phyloP scores from a whole-genome alignment of 2,329 filamentous ascomycete species.

The Blastomyces emzantsi region DNA sequence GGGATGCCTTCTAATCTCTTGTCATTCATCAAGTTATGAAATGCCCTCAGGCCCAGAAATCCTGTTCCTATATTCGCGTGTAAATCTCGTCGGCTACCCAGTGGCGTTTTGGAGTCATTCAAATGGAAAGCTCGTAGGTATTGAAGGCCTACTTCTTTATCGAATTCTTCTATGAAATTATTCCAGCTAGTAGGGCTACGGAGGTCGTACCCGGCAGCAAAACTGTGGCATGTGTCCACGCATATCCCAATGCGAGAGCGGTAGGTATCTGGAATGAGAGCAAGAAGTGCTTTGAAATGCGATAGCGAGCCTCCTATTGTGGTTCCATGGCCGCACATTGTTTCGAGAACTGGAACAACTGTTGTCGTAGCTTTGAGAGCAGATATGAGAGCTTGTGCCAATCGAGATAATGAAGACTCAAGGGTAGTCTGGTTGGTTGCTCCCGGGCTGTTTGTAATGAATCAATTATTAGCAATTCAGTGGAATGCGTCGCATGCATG shows the following conservation, averaged over 20 bases:
- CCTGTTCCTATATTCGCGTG: slow-evolving; percentile 96
- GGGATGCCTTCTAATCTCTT: slow-evolving; percentile 65
- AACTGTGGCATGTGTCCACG: slow-evolving; percentile 93
- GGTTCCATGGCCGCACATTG: slow-evolving; percentile 87
- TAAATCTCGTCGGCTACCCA: slow-evolving; percentile 71
- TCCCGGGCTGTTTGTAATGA: slow-evolving; percentile 51
- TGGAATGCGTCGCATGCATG: neutral
- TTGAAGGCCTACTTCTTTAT: slow-evolving; percentile 62
- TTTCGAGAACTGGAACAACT: slow-evolving; percentile 82
- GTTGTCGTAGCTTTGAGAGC: slow-evolving; percentile 66
- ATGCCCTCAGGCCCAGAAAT: slow-evolving; percentile 80
- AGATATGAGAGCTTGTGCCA: slow-evolving; percentile 72
- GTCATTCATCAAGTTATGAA: slow-evolving; percentile 86
- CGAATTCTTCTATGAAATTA: slow-evolving; percentile 65
- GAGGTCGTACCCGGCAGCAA: slow-evolving; percentile 88
- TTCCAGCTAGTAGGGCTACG: slow-evolving; percentile 64
- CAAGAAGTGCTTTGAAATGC: slow-evolving; percentile 78
- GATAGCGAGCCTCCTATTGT: slow-evolving; percentile 78
- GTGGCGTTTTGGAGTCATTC: slow-evolving; percentile 91
- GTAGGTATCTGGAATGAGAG: slow-evolving; percentile 57
- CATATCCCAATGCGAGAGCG: slow-evolving; percentile 85
- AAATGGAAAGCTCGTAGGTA: slow-evolving; percentile 83
- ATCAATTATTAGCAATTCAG: neutral
- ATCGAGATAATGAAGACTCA: slow-evolving; percentile 62
- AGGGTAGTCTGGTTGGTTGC: slow-evolving; percentile 62